These are phyloP conservation scores for Gypsophila paniculata DNA, from an alignment of 179 eudicot genomes.

Conservation along the genomic window DNA sequence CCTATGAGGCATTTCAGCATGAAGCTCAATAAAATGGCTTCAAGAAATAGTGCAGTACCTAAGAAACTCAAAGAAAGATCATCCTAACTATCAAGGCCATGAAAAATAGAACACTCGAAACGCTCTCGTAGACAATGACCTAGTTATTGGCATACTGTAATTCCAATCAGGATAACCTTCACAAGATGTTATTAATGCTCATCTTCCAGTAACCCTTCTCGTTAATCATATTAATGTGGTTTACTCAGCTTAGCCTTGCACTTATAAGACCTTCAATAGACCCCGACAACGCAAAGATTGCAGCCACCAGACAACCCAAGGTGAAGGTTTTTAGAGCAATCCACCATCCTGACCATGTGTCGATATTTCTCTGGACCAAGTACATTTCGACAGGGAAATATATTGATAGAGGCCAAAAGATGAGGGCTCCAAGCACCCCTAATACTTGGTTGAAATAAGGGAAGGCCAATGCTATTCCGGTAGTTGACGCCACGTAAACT, in stretches of 20 bases:
- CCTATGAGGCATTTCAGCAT: background rate
- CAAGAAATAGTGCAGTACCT: background rate
- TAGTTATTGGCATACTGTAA: background rate
- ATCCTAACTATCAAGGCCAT: background rate
- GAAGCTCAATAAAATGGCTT: background rate
- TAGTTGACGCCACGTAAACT: conserved; percentile 51
- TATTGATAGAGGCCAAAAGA: conserved; percentile 68
- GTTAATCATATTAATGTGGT: background rate
- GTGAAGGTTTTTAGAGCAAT: conserved; percentile 41
- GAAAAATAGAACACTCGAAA: background rate
- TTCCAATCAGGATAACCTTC: conserved; percentile 4
- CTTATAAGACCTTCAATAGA: conserved; percentile 52
- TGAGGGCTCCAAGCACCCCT: conserved; percentile 68
- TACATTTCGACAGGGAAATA: conserved; percentile 76
- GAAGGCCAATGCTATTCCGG: conserved; percentile 47
- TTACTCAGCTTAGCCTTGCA: conserved; percentile 39
- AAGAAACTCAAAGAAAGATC: background rate
- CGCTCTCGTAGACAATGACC: background rate
- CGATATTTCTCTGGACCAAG: conserved; percentile 44
- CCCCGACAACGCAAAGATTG: conserved; percentile 52
- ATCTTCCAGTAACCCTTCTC: conserved; percentile 2
- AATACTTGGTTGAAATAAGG: conserved; percentile 88
- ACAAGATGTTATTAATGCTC: conserved; percentile 6
- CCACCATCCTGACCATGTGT: conserved; percentile 50
- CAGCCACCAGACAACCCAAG: conserved; percentile 33